These are phyloP conservation scores for Diplocarpon rosae DNA, from an alignment of 2,329 filamentous ascomycete species.

Conservation along the genomic window DNA sequence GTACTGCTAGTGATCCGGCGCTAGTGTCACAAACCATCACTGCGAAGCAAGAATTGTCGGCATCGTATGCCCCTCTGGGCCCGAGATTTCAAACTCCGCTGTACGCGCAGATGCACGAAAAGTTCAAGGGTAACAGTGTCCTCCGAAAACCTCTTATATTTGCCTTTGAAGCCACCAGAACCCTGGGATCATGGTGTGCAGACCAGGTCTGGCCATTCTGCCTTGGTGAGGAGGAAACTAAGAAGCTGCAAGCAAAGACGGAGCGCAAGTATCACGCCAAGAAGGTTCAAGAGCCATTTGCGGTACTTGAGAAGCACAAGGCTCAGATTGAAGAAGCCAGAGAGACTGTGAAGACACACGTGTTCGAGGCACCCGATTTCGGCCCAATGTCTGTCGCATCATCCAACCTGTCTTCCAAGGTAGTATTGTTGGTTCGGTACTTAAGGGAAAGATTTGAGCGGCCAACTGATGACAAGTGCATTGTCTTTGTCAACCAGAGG, in stretches of 20 bases:
- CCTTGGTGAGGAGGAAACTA: constrained; percentile 49
- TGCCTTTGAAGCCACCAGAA: constrained; percentile 46
- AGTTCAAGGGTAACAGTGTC: constrained; percentile 35
- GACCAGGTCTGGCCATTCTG: constrained; percentile 70
- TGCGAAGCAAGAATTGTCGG: constrained; percentile 47
- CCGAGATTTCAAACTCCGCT: constrained; percentile 52
- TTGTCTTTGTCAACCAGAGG: constrained; percentile 76
- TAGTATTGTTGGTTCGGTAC: constrained; percentile 48
- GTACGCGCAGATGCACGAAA: constrained; percentile 42
- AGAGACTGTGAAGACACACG: constrained; percentile 41
- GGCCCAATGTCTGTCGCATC: constrained; percentile 7
- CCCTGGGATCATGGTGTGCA: constrained; percentile 74
- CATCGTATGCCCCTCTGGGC: constrained; percentile 40
- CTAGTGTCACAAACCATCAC: constrained; percentile 48
- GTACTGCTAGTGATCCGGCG: constrained; percentile 55
- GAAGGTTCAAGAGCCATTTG: constrained; percentile 21
- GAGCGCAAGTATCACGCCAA: constrained; percentile 31
- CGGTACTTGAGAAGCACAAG: constrained; percentile 41
- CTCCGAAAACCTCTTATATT: constrained; percentile 35
- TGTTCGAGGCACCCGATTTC: constrained; percentile 31
- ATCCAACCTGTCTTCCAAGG: constrained; percentile 57
- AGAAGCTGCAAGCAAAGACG: constrained; percentile 48
- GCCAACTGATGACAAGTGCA: constrained; percentile 54
- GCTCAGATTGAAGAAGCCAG: constrained; percentile 47
- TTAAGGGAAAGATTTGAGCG: constrained; percentile 52